Conservation (phyloP, 495 filamentous ascomycete genomes). For the Letharia columbiana region DNA sequence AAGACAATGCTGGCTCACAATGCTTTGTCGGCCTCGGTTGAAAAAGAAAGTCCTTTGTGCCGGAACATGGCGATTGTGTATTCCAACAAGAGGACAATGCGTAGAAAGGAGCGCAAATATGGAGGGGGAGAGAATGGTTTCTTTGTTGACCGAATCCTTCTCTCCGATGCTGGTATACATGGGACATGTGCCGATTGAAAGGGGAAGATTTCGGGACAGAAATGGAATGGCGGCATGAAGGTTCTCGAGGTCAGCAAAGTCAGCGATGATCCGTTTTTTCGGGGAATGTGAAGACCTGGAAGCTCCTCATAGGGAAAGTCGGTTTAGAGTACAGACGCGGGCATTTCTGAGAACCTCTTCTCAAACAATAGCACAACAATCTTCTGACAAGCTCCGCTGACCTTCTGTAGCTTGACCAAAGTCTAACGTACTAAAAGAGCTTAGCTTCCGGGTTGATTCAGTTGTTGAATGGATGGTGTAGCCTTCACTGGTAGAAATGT, state of each 20-base stretch:
- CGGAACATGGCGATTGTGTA: neutral
- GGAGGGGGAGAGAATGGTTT: neutral
- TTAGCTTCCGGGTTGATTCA: too few species aligned
- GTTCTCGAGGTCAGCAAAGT: neutral
- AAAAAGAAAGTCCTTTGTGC: neutral
- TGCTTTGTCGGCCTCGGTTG: neutral
- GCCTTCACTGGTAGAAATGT: neutral
- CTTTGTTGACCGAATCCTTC: neutral
- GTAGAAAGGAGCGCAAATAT: neutral
- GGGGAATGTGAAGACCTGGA: neutral
- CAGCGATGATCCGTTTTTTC: neutral
- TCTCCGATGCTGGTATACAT: neutral
- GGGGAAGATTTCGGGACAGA: neutral
- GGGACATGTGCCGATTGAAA: neutral
- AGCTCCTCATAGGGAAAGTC: neutral
- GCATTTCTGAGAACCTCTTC: neutral
- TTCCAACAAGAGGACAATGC: neutral
- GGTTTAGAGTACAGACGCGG: neutral
- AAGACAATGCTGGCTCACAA: conserved; percentile 1
- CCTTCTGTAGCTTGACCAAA: neutral
- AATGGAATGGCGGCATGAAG: neutral
- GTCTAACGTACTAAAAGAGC: too few species aligned
- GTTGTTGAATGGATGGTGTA: neutral
- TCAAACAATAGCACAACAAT: neutral
- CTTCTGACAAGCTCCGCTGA: neutral